A percentile compares a stretch with the other conserved stretches of the same genome.
Evolutionary conservation across 2,329 filamentous ascomycete genomes (phyloP).

Genomic region (Aureobasidium sp.): DNA sequence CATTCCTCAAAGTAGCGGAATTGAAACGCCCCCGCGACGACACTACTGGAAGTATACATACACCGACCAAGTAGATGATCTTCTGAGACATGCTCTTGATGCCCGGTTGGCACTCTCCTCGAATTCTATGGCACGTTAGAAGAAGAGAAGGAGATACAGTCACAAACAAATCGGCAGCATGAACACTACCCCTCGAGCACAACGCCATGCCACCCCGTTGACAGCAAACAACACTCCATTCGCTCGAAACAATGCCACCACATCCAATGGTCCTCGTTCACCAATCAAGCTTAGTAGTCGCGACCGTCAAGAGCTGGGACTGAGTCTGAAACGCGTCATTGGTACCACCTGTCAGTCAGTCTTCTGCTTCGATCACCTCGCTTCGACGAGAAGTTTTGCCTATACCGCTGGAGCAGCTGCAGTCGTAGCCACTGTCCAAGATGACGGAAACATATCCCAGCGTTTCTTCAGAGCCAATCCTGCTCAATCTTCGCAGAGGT

Average conservation of each 20-base stretch:
- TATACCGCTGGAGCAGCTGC: conserved; percentile 95
- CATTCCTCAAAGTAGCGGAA: conserved; percentile 13
- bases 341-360: conserved; percentile 89
- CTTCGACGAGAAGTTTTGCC: conserved; percentile 77
- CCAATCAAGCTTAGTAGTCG: conserved; percentile 12
- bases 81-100: conserved; percentile 22
- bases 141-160: background rate
- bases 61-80: background rate
- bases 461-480: conserved; percentile 83
- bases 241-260: background rate
- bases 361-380: conserved; percentile 86
- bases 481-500: background rate
- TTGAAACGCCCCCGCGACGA: conserved; percentile 3
- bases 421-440: conserved; percentile 85
- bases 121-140: conserved; percentile 23
- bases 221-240: conserved; percentile 1
- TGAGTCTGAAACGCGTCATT: conserved; percentile 68
- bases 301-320: conserved; percentile 20
- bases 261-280: conserved; percentile 7
- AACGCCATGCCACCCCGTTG: conserved; percentile 8
- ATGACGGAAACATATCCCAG: conserved; percentile 71
- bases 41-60: too few species aligned
- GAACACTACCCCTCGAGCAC: conserved; percentile 12
- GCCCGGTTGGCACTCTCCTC: conserved; percentile 26
- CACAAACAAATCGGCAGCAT: background rate